A percentile compares a stretch with the other conserved stretches of the same genome.
Evolutionary conservation across 345 rosid genomes (phyloP).

Genomic region (Camelina sativa): DNA sequence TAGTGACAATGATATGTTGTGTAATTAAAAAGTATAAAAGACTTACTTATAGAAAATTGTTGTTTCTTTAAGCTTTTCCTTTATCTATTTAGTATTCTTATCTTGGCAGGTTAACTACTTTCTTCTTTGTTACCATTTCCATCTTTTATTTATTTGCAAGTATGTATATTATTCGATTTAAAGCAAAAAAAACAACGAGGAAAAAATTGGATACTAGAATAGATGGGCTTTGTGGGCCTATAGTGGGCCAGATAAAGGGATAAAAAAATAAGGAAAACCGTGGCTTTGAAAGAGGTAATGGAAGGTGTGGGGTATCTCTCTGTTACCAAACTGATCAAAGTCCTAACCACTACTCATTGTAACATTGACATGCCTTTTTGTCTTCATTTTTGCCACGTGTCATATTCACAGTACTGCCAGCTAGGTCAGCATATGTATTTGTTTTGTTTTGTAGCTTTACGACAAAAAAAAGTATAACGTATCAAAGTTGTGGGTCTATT

Average conservation of each 20-base stretch:
- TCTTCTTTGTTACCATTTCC: conserved; percentile 5
- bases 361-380: conserved; percentile 32
- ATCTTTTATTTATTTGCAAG: neutral
- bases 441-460: conserved; percentile 29
- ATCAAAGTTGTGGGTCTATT: neutral
- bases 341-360: conserved; percentile 44
- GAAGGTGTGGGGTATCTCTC: conserved; percentile 44
- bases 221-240: conserved; percentile 37
- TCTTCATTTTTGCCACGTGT: neutral
- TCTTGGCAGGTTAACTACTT: conserved; percentile 16
- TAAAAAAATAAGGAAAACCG: neutral
- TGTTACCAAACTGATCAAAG: conserved; percentile 34
- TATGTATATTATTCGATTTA: neutral
- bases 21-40: neutral
- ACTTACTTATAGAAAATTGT: neutral
- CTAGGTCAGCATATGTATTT: conserved; percentile 17
- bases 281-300: conserved; percentile 14
- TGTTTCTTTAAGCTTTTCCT: conserved; percentile 32
- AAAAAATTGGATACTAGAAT: neutral
- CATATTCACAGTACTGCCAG: neutral
- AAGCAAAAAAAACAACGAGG: neutral
- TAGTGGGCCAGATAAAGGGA: conserved; percentile 29
- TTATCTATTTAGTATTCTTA: neutral
- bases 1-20: conserved; percentile 31
- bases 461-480: conserved; percentile 31